A percentile compares a stretch with the other conserved stretches of the same genome.
Conservation (phyloP, 1,139 yeast species). For the Zygoascus meyerae region DNA sequence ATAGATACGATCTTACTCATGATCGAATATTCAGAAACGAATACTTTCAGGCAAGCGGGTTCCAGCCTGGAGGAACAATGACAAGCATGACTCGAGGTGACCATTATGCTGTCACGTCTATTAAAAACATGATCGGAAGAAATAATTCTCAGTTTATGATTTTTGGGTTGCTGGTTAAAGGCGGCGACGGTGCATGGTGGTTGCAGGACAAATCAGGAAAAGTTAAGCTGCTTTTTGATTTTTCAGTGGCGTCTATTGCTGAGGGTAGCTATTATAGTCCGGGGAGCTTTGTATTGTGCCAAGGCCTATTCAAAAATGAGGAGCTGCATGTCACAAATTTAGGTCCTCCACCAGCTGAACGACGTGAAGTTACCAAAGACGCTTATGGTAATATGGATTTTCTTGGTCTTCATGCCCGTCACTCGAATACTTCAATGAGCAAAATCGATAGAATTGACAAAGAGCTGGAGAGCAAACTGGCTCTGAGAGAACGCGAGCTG, state of each 20-base stretch:
- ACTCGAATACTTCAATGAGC: conserved; percentile 17
- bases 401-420: conserved; percentile 51
- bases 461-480: conserved; percentile 50
- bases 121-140: conserved; percentile 81
- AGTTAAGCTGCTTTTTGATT: conserved; percentile 58
- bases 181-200: conserved; percentile 61
- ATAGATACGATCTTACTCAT: conserved; percentile 54
- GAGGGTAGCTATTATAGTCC: conserved; percentile 65
- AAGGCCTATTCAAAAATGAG: conserved; percentile 69
- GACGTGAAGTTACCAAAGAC: conserved; percentile 57
- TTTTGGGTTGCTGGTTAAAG: conserved; percentile 66
- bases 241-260: conserved; percentile 48
- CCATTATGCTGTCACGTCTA: conserved; percentile 57
- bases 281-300: conserved; percentile 77
- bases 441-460: conserved; percentile 50
- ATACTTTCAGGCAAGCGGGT: conserved; percentile 47
- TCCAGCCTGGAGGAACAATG: conserved; percentile 25
- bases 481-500: conserved; percentile 51
- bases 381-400: conserved; percentile 78
- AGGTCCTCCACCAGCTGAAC: conserved; percentile 87
- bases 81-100: conserved; percentile 16
- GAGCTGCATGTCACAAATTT: conserved; percentile 70
- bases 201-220: conserved; percentile 78
- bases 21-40: conserved; percentile 77
- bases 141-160: conserved; percentile 70